A percentile compares a stretch with the other conserved stretches of the same genome.
Evolutionary conservation across 768 basidiomycete genomes (phyloP).

Genomic region (Serendipita sp.): DNA sequence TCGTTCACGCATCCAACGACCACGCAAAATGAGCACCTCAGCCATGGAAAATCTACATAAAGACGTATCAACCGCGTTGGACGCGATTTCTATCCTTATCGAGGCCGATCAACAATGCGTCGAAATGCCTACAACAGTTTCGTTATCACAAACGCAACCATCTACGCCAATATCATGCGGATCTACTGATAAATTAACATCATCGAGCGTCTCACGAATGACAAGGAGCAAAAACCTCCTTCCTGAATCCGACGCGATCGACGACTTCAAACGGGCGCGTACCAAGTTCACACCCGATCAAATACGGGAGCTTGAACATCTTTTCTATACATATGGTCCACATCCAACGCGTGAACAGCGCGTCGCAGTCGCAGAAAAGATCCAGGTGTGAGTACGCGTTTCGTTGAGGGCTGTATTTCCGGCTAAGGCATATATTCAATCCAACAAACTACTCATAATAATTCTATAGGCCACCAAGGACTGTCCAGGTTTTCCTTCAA

Average conservation of each 20-base stretch:
- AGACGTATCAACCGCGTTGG: background rate
- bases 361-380: background rate
- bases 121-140: too few species aligned
- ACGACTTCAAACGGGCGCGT: background rate
- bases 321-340: background rate
- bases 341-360: conserved; percentile 1
- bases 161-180: background rate
- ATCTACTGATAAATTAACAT: background rate
- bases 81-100: background rate
- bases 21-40: background rate
- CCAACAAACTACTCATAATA: background rate
- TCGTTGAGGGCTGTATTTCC: too few species aligned
- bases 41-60: background rate
- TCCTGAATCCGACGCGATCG: background rate
- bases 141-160: background rate
- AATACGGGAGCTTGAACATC: background rate
- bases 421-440: too few species aligned
- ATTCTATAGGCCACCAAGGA: background rate
- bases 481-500: background rate
- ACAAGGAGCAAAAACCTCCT: background rate
- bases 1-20: background rate
- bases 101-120: background rate
- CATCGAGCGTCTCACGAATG: background rate
- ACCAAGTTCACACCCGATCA: background rate
- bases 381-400: background rate